Evolutionary conservation across 176 grass and related monocot genomes (phyloP).

Genomic region (Aegilops bicornis): DNA sequence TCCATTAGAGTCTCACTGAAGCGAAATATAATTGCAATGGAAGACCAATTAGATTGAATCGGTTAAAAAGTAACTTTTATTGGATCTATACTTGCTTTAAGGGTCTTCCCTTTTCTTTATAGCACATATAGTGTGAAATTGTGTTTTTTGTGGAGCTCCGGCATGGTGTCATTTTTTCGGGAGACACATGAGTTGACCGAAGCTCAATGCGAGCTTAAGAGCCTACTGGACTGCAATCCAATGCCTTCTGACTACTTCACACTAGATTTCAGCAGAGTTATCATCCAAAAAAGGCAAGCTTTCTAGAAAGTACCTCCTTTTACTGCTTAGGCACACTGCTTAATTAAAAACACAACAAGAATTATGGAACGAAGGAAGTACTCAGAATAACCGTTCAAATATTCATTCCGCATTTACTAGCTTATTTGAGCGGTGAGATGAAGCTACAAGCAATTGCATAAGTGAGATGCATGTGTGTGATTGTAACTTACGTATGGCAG

Average conservation of each 20-base stretch:
- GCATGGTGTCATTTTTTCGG: background rate
- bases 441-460: background rate
- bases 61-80: background rate
- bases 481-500: conserved; percentile 17
- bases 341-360: too few relatives aligned
- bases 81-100: background rate
- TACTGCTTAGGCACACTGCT: background rate
- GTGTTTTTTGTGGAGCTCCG: background rate
- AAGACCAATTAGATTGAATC: background rate
- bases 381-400: too few relatives aligned
- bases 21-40: too few relatives aligned
- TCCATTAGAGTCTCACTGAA: too few relatives aligned
- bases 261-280: too few relatives aligned
- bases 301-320: background rate
- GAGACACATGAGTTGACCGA: conserved; percentile 11
- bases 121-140: background rate
- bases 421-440: background rate
- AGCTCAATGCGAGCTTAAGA: too few relatives aligned
- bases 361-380: too few relatives aligned
- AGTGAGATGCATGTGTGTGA: background rate
- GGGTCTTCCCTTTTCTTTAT: background rate
- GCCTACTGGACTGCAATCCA: too few relatives aligned
- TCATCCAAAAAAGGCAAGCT: background rate
- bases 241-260: too few relatives aligned
- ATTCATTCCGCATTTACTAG: background rate